phyloP scores from a whole-genome alignment of 306 rosid genomes.

The Rosa chinensis region DNA sequence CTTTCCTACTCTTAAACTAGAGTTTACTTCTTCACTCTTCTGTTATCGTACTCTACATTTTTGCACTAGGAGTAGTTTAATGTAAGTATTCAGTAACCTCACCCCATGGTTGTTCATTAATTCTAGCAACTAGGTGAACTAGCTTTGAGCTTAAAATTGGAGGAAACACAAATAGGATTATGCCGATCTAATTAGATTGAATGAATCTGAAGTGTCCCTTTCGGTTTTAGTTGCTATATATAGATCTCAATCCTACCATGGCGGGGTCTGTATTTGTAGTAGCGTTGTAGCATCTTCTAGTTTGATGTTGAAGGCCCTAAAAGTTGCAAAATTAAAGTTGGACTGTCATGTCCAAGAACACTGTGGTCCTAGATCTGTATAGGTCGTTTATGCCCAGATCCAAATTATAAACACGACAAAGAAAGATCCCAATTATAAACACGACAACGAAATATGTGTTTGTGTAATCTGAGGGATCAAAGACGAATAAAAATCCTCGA shows the following conservation, averaged over 20 bases:
- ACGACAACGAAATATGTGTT: background rate
- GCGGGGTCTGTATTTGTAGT: background rate
- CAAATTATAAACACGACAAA: background rate
- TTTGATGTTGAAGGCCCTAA: constrained; percentile 3
- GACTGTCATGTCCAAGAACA: background rate
- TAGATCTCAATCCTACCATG: background rate
- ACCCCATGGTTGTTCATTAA: too few species aligned
- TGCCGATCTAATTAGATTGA: background rate
- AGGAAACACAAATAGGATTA: background rate
- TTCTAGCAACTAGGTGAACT: too few species aligned
- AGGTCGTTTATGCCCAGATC: background rate
- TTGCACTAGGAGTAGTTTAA: too few species aligned
- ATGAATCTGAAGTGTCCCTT: background rate
- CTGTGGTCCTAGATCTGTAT: constrained; percentile 4
- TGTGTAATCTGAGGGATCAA: background rate
- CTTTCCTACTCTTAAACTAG: too few species aligned
- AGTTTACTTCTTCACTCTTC: too few species aligned
- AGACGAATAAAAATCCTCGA: background rate
- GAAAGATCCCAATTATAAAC: background rate
- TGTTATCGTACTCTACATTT: too few species aligned
- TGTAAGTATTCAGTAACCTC: too few species aligned
- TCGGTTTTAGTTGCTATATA: background rate
- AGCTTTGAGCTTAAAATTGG: background rate
- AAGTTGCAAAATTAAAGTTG: constrained; percentile 8
- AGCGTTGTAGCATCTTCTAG: background rate